Base-by-base conservation (phyloP, 2,329 filamentous ascomycete genomes). In the Verticillium tricorpus region DNA sequence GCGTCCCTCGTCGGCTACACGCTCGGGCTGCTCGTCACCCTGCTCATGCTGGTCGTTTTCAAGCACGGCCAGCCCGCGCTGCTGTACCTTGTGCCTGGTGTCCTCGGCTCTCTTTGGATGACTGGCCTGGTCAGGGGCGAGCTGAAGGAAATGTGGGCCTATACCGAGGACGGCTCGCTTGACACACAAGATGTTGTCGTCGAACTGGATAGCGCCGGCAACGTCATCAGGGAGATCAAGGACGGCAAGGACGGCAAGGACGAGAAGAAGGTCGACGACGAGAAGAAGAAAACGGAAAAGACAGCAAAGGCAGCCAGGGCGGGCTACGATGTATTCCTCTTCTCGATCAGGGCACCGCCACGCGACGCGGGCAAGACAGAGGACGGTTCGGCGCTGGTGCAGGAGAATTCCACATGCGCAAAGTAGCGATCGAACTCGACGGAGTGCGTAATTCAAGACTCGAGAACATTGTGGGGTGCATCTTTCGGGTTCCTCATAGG, bases 31-130 rank as follows among this genome's bases (percentile, higher is more conserved):
- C 64, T 92, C 2, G 79, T 82, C 2, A 97, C 94, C 0, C 76
- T 97, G 19, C 78, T 83, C 0, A 90, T 93, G 69, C 89, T 98
- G 77, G 81, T 93, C 58, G 77, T 92, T 11, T 95, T 87, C 70
- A 83, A 89, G 56, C 92, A 92, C 65, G 92, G 91, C 2, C 94
- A 99, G 72, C 94, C 94, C 0, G 94, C 95, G 8, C 81, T 99
- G 35, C 79, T 99, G 15, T 98, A 98, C 72, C 85, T 99, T 7
- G 95, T 98, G 0, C 94, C 94, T 0, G 89, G 91, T 0, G 92
- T 98, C 0, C 77, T 97, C 5, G 80, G 84, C 1, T 84, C 89
- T 1, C 72, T 95, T 1, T 96, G 92, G 89, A 74, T 87, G 3
- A 95, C 90, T 2, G 94, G 89, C 0, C 67, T 88, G 5, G 72